Evolutionary conservation across 805 yeast species (phyloP).

Genomic region (Metschnikowia hibisci): DNA sequence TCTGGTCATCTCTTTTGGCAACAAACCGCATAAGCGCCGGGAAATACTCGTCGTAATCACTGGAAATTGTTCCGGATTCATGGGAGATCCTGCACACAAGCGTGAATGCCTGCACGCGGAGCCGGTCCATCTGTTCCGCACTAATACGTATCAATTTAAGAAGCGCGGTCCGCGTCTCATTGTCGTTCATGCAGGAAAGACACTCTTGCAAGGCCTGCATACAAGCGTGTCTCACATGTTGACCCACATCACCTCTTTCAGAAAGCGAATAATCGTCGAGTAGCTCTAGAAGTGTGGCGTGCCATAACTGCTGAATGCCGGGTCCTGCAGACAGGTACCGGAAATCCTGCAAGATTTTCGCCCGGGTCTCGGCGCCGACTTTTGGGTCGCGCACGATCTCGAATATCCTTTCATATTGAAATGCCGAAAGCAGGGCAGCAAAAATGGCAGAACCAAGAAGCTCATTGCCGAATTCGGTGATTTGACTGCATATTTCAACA

Average conservation of each 20-base stretch:
- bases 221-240: slow-evolving; percentile 57
- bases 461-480: slow-evolving; percentile 33
- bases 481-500: slow-evolving; percentile 33
- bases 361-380: slow-evolving; percentile 30
- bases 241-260: slow-evolving; percentile 90
- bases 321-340: slow-evolving; percentile 17
- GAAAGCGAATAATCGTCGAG: slow-evolving; percentile 77
- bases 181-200: background rate
- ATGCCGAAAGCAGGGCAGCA: slow-evolving; percentile 13
- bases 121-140: slow-evolving; percentile 59
- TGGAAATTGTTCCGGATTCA: background rate
- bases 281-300: slow-evolving; percentile 25
- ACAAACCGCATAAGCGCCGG: slow-evolving; percentile 21
- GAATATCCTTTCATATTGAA: slow-evolving; percentile 21
- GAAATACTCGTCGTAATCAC: slow-evolving; percentile 18
- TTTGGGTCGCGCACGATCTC: slow-evolving; percentile 21
- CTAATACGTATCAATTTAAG: slow-evolving; percentile 50
- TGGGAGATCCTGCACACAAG: slow-evolving; percentile 29
- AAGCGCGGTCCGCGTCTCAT: background rate
- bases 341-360: slow-evolving; percentile 22
- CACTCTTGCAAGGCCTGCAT: slow-evolving; percentile 19
- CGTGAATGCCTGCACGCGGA: slow-evolving; percentile 42
- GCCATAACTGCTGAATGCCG: slow-evolving; percentile 7
- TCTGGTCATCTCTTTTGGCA: background rate
- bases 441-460: slow-evolving; percentile 38